phyloP scores from a whole-genome alignment of 352 stramenopile species.

The Globisporangium polare region DNA sequence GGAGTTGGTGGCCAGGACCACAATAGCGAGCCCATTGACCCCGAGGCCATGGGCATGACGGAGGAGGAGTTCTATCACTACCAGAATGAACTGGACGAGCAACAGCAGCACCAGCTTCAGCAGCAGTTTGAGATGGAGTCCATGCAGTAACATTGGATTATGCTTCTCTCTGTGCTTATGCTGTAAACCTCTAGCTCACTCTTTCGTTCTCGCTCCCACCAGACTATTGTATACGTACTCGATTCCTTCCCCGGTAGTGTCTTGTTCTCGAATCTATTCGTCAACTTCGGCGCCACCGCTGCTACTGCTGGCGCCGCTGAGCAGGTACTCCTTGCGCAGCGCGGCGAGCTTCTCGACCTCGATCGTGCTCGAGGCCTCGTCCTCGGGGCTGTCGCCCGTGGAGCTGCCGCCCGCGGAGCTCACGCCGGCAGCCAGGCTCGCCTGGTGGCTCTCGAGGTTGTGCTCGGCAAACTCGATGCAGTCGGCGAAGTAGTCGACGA shows the following conservation, averaged over 20 bases:
- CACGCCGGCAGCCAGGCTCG: slow-evolving; percentile 16
- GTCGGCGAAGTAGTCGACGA: slow-evolving; percentile 81
- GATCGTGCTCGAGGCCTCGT: slow-evolving; percentile 12
- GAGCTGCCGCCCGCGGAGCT: slow-evolving; percentile 13
- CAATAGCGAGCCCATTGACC: slow-evolving; percentile 1
- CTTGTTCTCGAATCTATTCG: slow-evolving; percentile 5
- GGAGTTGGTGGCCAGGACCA: slow-evolving; percentile 1
- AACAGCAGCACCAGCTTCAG: slow-evolving; percentile 4
- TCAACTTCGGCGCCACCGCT: slow-evolving; percentile 29
- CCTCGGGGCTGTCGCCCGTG: slow-evolving; percentile 15
- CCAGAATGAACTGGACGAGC: slow-evolving; percentile 12
- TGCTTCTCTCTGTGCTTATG: too few species aligned
- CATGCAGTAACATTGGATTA: slow-evolving; percentile 13
- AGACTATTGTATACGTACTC: background rate
- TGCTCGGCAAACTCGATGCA: slow-evolving; percentile 71
- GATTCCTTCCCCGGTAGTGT: too few species aligned
- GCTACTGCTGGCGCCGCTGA: slow-evolving; percentile 60
- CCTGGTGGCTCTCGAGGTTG: slow-evolving; percentile 39
- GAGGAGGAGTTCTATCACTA: slow-evolving; percentile 8
- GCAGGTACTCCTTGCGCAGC: slow-evolving; percentile 43
- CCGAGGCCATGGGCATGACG: slow-evolving; percentile 5
- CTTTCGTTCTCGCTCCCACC: too few species aligned
- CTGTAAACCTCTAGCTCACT: too few species aligned
- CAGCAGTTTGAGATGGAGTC: slow-evolving; percentile 15
- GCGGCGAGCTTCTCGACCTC: slow-evolving; percentile 27